A percentile compares a stretch with the other conserved stretches of the same genome.
Evolutionary conservation across 345 rosid genomes (phyloP).

Genomic region (Brassica juncea): DNA sequence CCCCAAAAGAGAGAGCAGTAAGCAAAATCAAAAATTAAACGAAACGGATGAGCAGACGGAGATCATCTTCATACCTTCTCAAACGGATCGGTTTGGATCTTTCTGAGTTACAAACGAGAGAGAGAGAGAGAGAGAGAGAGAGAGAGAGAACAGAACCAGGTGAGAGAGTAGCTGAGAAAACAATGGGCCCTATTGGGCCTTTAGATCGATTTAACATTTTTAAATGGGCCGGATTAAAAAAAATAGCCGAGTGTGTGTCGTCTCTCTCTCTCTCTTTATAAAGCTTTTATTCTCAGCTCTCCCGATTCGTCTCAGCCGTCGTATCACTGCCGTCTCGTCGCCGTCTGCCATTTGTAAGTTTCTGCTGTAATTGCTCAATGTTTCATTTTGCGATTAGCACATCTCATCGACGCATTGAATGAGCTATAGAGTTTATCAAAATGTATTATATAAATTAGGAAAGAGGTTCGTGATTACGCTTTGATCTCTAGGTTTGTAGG

Average conservation of each 20-base stretch:
- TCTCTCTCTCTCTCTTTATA: neutral
- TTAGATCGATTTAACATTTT: neutral
- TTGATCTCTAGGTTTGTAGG: neutral
- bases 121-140: neutral
- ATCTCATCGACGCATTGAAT: slow-evolving; percentile 12
- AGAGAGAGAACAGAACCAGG: slow-evolving; percentile 12
- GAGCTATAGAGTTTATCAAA: neutral
- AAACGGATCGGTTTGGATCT: slow-evolving; percentile 32
- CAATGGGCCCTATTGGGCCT: slow-evolving; percentile 23
- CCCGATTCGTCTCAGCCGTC: slow-evolving; percentile 5
- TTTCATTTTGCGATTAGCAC: neutral
- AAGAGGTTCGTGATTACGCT: neutral
- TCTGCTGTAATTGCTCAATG: neutral
- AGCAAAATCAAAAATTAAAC: neutral
- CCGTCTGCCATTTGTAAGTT: neutral
- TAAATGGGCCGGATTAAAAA: neutral
- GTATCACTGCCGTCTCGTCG: slow-evolving; percentile 7
- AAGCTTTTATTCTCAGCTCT: neutral
- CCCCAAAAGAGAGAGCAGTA: neutral
- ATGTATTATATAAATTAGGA: neutral
- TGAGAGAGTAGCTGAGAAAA: slow-evolving; percentile 26
- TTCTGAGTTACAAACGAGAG: slow-evolving; percentile 13
- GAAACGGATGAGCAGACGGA: neutral
- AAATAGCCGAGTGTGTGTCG: neutral
- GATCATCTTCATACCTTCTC: slow-evolving; percentile 33